These are phyloP conservation scores for Uronychia setigera DNA, from an alignment of 73 alveolate genomes.

Conservation along the genomic window DNA sequence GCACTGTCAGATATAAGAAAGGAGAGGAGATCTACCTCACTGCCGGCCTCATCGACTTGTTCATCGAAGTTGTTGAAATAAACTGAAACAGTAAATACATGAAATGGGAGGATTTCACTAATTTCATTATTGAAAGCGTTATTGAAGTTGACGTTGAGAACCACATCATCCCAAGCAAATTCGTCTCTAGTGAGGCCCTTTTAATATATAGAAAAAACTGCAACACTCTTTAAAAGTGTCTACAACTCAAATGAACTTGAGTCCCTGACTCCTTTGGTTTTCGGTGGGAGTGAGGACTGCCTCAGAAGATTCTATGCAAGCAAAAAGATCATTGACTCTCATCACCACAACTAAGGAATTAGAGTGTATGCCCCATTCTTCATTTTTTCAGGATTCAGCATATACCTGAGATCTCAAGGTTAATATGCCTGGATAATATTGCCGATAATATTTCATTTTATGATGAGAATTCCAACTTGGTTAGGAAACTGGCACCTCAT, in stretches of 20 bases:
- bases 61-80: conserved; percentile 23
- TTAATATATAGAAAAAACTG: conserved; percentile 14
- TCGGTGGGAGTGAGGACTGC: conserved; percentile 50
- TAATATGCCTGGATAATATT: conserved; percentile 25
- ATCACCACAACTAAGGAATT: conserved; percentile 43
- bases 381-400: conserved; percentile 10
- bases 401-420: conserved; percentile 19
- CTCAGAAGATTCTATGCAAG: conserved; percentile 35
- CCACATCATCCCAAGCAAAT: conserved; percentile 27
- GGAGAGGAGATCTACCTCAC: conserved; percentile 25
- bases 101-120: conserved; percentile 46
- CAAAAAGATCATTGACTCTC: conserved; percentile 34
- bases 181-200: conserved; percentile 26
- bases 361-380: background rate
- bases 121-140: conserved; percentile 39
- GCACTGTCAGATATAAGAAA: conserved; percentile 42
- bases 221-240: conserved; percentile 10
- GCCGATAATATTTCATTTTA: conserved; percentile 26
- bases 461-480: conserved; percentile 43
- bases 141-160: conserved; percentile 26
- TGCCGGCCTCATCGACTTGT: conserved; percentile 36
- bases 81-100: conserved; percentile 28
- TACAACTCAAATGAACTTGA: conserved; percentile 24
- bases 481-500: conserved; percentile 11
- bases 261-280: conserved; percentile 33